Evolutionary conservation across 176 grass and related monocot species (phyloP).

Genomic region (Aegilops sharonensis): DNA sequence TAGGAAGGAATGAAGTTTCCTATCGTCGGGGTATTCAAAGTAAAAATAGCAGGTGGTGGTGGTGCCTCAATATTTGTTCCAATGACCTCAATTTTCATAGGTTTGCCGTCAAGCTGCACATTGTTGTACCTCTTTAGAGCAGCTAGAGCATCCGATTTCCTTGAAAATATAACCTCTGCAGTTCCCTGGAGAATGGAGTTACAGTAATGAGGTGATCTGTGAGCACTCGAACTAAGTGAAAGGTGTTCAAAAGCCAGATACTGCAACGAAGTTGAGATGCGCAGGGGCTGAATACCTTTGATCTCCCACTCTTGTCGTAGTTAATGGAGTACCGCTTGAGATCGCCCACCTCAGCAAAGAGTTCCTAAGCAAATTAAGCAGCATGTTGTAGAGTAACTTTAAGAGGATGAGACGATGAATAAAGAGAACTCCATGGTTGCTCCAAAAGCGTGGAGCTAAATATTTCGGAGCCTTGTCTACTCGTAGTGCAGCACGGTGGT

Average conservation of each 20-base stretch:
- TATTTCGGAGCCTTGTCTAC: neutral
- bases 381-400: neutral
- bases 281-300: conserved; percentile 38
- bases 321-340: conserved; percentile 60
- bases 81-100: conserved; percentile 71
- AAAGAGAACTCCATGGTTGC: neutral
- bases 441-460: neutral
- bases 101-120: conserved; percentile 66
- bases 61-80: conserved; percentile 48
- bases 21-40: conserved; percentile 16
- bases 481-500: neutral
- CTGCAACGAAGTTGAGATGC: neutral
- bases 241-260: neutral
- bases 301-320: conserved; percentile 70
- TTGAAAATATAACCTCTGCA: conserved; percentile 64
- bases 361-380: conserved; percentile 41
- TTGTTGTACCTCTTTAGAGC: conserved; percentile 69
- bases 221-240: neutral
- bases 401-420: neutral
- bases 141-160: conserved; percentile 59
- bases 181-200: conserved; percentile 46
- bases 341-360: conserved; percentile 65
- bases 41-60: neutral
- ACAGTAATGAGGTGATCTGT: neutral
- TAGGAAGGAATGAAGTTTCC: conserved; percentile 36